Base-by-base conservation (phyloP, 2,329 filamentous ascomycete genomes). In the Cryphonectria japonica region DNA sequence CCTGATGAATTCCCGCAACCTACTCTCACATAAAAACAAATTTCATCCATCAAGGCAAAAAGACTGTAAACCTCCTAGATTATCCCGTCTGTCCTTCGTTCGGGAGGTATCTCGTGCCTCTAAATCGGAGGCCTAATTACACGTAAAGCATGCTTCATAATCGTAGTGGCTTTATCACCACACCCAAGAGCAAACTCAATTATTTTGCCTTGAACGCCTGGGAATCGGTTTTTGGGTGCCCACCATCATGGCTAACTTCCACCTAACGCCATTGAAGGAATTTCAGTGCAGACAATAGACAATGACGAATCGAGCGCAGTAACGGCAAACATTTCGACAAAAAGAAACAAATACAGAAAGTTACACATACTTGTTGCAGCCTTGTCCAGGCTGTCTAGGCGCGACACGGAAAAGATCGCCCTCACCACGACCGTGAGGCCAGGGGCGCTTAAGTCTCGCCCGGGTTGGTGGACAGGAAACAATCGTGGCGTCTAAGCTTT, bases 81-180 rank as follows among this genome's bases (percentile, higher is more conserved):
- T 19, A 29, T 59, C 54, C 54, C 13, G 4, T 59, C 54, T 32
- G 54, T 34, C 14, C 26, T 13, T 32, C 11, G 14, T 50, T 50
- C 46, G 8, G 32, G 26, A 59, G 29, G 54, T 32, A 32, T 32
- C 29, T 59, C 2, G 14, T 59, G 54, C 54, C 54, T 32, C 14
- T 59, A 6, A 19, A 19, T 29, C 26, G 54, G 54, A 32, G 54
- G 14, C 14, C 29, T 32, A 59, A 59, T 59, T 29, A 69, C 41
- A 59, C 60, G 16, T 70, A 60, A 65, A 16, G 50, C 71, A 71
- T 71, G 62, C 69, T 69, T 71, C 70, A 26, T 70, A 65, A 70
- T 72, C 68, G 52, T 67, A 68, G 63, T 69, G 61, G 29, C 29
- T 32, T 19, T 26, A 34, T 59, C 26, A 59, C 46, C 54, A 59